Conservation (phyloP, 768 basidiomycete genomes). For the Suillus americanus region DNA sequence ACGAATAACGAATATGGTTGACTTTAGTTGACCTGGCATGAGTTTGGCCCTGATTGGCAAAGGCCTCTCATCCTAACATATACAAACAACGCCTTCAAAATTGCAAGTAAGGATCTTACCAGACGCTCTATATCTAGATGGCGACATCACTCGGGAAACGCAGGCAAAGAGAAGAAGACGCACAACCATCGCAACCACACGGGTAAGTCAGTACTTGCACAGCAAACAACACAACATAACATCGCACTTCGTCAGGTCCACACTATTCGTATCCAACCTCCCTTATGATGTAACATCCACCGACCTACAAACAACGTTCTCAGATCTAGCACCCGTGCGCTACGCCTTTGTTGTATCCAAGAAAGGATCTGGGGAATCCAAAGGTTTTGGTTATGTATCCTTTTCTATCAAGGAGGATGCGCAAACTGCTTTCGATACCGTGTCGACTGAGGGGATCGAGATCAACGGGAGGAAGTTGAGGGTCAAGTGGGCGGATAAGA, state of each 20-base stretch:
- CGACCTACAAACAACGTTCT: constrained; percentile 91
- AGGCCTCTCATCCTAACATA: constrained; percentile 1
- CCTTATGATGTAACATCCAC: constrained; percentile 89
- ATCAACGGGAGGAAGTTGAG: constrained; percentile 70
- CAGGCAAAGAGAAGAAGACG: constrained; percentile 23
- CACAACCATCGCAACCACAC: constrained; percentile 14
- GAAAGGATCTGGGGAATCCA: constrained; percentile 70
- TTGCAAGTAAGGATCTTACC: background rate
- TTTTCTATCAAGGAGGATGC: constrained; percentile 92
- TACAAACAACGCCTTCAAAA: constrained; percentile 4
- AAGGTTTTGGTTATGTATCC: constrained; percentile 96
- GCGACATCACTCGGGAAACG: constrained; percentile 28
- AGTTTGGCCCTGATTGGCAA: background rate
- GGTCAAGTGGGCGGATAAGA: constrained; percentile 78
- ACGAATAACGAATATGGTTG: background rate
- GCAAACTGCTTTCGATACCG: constrained; percentile 63
- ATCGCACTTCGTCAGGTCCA: constrained; percentile 50
- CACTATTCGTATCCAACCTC: constrained; percentile 91
- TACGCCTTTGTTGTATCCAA: constrained; percentile 92
- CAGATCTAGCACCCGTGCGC: constrained; percentile 91
- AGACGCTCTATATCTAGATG: background rate
- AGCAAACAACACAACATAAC: background rate
- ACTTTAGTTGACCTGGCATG: background rate
- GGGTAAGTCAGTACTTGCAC: constrained; percentile 17
- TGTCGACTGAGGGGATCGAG: constrained; percentile 61